Base-by-base conservation (phyloP, 768 basidiomycete species). In the Naganishia onofrii region DNA sequence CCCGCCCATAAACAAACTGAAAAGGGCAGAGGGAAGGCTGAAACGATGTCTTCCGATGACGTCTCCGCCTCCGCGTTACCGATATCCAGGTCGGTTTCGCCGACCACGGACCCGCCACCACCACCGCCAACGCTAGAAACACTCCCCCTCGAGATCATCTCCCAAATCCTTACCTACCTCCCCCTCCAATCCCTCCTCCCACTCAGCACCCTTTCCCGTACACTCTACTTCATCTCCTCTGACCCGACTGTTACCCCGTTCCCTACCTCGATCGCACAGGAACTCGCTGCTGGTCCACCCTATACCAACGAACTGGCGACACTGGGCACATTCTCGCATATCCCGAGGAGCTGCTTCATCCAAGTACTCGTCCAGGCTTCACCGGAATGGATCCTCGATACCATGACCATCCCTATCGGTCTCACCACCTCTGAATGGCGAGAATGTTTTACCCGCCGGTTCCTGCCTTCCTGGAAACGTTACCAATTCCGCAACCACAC, bases 351-450 rank as follows among this genome's bases (percentile, higher is more conserved):
- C 21, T 38, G 77, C 44, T 77, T 77, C 60, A 15, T 79, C 7
- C 70, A 72, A 23, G 58, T 78, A 4, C 65, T 80, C 29, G 76
- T 79, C 3, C 48, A 74, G 23, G 76, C 76, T 4, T n/a, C 71
- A 51, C 74, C 79, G n/a, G 73, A 71, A 53, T 80, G 77, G 77
- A 75, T 80, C 1, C 44, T 79, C 38, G 79, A 80, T 55, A 34
- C 72, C 31, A 66, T 80, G 46, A 74, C 75, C 60, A 32, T 74
- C 17, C 73, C 73, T 0, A 52, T 73, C 38, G 60, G 60, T 2
- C 74, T 78, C 73, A 38, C 64, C 29, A 76, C 78, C 4, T 12
- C 21, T 3, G 52, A 76, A 5, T 80, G 79, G 79, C 67, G 74
- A 55, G 74, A 79, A 58, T 75, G 74, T 8, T 78, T 75, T 68